Percentiles rank a stretch among this genome's conserved stretches.
Evolutionary conservation across 163 green algal species (phyloP).

Genomic region (Scenedesmus sp.): DNA sequence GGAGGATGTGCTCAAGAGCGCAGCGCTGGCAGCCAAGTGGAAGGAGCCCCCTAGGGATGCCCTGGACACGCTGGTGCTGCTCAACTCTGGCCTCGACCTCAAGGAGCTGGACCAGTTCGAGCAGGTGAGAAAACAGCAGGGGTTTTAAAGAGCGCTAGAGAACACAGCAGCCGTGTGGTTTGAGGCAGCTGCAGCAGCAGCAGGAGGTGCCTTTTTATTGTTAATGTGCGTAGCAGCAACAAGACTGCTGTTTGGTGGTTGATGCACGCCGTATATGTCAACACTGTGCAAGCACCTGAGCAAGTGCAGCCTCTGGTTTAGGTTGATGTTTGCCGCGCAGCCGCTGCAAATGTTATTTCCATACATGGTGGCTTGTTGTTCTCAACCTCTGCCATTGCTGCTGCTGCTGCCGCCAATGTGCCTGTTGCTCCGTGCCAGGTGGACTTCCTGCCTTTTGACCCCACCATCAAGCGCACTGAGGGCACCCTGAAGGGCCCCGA

Average conservation of each 20-base stretch:
- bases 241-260: too few species aligned
- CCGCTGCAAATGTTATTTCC: too few species aligned
- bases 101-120: slow-evolving; percentile 64
- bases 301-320: too few species aligned
- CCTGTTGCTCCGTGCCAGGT: neutral
- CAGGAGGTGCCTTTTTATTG: too few species aligned
- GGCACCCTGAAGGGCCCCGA: slow-evolving; percentile 67
- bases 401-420: neutral
- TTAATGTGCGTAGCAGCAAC: too few species aligned
- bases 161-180: neutral
- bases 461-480: slow-evolving; percentile 89
- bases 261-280: too few species aligned
- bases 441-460: slow-evolving; percentile 90
- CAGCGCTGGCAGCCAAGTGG: slow-evolving; percentile 91
- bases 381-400: neutral
- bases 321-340: too few species aligned
- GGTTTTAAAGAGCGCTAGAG: neutral
- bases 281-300: too few species aligned
- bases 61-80: slow-evolving; percentile 89
- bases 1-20: slow-evolving; percentile 68
- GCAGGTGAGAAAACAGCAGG: slow-evolving; percentile 54
- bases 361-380: too few species aligned
- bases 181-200: neutral
- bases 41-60: slow-evolving; percentile 90
- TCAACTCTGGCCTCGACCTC: slow-evolving; percentile 64